Base-by-base conservation (phyloP, 129 eudicot genomes). In the Flaveria brownii region DNA sequence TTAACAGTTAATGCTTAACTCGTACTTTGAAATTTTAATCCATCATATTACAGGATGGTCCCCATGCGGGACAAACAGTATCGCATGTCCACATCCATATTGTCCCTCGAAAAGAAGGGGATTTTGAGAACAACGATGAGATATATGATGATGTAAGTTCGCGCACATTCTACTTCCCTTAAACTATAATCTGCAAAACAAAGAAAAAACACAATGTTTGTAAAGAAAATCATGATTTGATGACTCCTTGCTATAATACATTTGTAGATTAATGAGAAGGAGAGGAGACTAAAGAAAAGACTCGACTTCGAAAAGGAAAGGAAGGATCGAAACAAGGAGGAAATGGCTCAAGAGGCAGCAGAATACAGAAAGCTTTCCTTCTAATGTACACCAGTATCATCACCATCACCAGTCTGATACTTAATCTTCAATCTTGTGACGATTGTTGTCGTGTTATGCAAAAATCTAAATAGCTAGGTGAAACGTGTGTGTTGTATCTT, bases 71-170 rank as follows among this genome's bases (percentile, higher is more conserved):
- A 64, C 98, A 93, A 76, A 85, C 96, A 0, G 98, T 93, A 36
- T 90, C 98, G 47, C 98, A 93, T 82, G 97, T 93, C 73, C 97
- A 93, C 75, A 83, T 93, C 78, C 98, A 93, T 84, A 87, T 93
- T 76, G 77, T 93, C 39, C 98, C 98, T 9, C 86, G 97, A 1
- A 91, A 84, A 86, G 80, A 79, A 10, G 96, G 97, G 0, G 97
- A 93, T 80, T 93, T 93, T 83, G 91, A 88, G 87, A 88, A 84
- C 23, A 93, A 93, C 74, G 98, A 93, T 64, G 97, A 93, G 83
- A 93, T 93, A 15, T 93, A 93, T 74, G 98, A 93, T 23, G 98
- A 97, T 74, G 98, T 93, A 87, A 85, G 97, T 76, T 45, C 39
- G 41, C 49, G 57, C 28, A 51, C 28, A 23, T 52, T 28, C 15